phyloP scores from a whole-genome alignment of 768 basidiomycete species.

The Atractiella rhizophila region DNA sequence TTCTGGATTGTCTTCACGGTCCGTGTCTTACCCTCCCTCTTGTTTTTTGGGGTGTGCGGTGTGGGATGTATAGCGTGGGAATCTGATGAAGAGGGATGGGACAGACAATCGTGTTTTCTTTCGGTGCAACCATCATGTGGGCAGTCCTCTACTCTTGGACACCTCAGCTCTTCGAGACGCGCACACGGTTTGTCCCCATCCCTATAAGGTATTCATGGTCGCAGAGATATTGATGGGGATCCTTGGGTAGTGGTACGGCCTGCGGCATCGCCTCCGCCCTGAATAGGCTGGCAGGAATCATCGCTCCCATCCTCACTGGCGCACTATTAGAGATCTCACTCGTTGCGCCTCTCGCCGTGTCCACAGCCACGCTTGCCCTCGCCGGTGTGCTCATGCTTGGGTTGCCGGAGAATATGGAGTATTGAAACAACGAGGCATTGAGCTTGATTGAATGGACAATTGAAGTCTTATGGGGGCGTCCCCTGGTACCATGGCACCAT shows the following conservation, averaged over 20 bases:
- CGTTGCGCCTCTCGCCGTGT: constrained; percentile 12
- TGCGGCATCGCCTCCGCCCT: constrained; percentile 67
- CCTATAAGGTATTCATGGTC: constrained; percentile 25
- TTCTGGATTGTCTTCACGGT: constrained; percentile 38
- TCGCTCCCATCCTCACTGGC: constrained; percentile 15
- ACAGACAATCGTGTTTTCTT: too few relatives aligned
- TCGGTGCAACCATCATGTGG: background rate
- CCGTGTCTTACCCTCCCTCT: constrained; percentile 3
- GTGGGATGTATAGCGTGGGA: constrained; percentile 40
- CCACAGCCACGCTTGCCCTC: too few relatives aligned
- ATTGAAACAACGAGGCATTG: too few relatives aligned
- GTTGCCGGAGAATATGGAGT: too few relatives aligned
- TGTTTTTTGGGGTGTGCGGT: constrained; percentile 18
- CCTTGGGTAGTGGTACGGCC: constrained; percentile 36
- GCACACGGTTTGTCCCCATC: background rate
- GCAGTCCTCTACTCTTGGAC: constrained; percentile 34
- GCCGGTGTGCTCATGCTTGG: too few relatives aligned
- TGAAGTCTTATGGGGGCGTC: too few relatives aligned
- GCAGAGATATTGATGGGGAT: background rate
- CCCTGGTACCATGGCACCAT: too few relatives aligned
- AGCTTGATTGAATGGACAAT: too few relatives aligned
- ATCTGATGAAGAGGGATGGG: too few relatives aligned
- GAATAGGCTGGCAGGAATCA: constrained; percentile 35
- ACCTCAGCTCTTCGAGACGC: constrained; percentile 61
- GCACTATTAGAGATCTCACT: constrained; percentile 8